phyloP scores from a whole-genome alignment of 75 land plant genomes.

The Selaginella tamariscina region DNA sequence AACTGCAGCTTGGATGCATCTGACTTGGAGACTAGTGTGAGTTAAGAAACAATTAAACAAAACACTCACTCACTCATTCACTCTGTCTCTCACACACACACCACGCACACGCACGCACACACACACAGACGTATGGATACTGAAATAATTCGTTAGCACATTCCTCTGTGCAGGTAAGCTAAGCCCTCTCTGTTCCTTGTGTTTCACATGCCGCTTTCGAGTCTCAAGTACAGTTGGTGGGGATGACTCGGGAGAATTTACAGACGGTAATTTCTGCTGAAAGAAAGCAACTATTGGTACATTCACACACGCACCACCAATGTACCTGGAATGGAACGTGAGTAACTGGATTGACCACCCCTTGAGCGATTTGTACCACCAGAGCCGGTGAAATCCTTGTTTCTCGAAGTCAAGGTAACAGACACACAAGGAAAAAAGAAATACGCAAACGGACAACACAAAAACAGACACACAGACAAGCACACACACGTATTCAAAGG shows the following conservation, averaged over 20 bases:
- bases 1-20: slow-evolving; percentile 65
- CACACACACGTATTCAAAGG: slow-evolving; percentile 16
- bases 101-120: no score
- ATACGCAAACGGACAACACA: no score
- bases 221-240: not conserved
- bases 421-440: not conserved
- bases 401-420: slow-evolving; percentile 35
- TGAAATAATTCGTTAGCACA: slow-evolving; percentile 66
- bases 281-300: no score
- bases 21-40: slow-evolving; percentile 46
- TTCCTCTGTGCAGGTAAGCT: slow-evolving; percentile 71
- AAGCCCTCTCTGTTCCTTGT: slow-evolving; percentile 32
- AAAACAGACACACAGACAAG: not conserved
- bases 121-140: no score
- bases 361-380: slow-evolving; percentile 64
- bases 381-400: slow-evolving; percentile 47
- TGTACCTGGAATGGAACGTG: slow-evolving; percentile 61
- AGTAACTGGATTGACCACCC: slow-evolving; percentile 73
- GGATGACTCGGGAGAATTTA: not conserved
- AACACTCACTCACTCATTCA: not conserved
- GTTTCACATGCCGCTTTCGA: not conserved
- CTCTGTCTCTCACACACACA: no score
- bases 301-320: not conserved
- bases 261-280: not conserved
- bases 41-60: slow-evolving; percentile 20